Evolutionary conservation across 768 basidiomycete species (phyloP).

Genomic region (Boletus coccyginus): DNA sequence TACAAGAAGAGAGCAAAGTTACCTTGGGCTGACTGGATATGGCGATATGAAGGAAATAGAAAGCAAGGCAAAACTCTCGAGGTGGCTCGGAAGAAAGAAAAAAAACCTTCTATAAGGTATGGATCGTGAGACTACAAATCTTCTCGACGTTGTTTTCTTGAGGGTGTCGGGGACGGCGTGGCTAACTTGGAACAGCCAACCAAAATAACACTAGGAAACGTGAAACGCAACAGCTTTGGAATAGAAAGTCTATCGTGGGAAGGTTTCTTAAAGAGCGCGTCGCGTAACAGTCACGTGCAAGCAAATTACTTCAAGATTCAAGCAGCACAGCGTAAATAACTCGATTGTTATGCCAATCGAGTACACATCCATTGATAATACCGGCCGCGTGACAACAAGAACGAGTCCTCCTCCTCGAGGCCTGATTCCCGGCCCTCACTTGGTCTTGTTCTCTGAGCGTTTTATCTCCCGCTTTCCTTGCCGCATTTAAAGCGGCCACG

Average conservation of each 20-base stretch:
- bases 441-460: slow-evolving; percentile 1
- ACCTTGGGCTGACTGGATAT: slow-evolving; percentile 24
- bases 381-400: not conserved
- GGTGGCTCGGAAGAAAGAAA: slow-evolving; percentile 25
- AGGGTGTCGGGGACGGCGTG: slow-evolving; percentile 10
- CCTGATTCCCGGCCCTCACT: not conserved
- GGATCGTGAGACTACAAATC: slow-evolving; percentile 13
- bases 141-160: slow-evolving; percentile 13
- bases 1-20: not conserved
- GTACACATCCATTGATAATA: not conserved
- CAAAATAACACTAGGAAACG: slow-evolving; percentile 24
- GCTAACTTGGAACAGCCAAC: slow-evolving; percentile 14
- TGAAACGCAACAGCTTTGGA: slow-evolving; percentile 27
- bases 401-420: not conserved
- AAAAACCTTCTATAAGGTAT: slow-evolving; percentile 8
- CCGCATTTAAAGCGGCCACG: not conserved
- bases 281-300: slow-evolving; percentile 38
- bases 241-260: slow-evolving; percentile 29
- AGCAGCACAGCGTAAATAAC: not conserved
- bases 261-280: slow-evolving; percentile 36
- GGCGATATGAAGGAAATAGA: slow-evolving; percentile 28
- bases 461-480: not conserved
- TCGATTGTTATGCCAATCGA: not conserved
- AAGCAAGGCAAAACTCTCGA: slow-evolving; percentile 14
- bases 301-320: slow-evolving; percentile 16